Conservation (phyloP, 352 stramenopile species). For the Pythium dissimile region DNA sequence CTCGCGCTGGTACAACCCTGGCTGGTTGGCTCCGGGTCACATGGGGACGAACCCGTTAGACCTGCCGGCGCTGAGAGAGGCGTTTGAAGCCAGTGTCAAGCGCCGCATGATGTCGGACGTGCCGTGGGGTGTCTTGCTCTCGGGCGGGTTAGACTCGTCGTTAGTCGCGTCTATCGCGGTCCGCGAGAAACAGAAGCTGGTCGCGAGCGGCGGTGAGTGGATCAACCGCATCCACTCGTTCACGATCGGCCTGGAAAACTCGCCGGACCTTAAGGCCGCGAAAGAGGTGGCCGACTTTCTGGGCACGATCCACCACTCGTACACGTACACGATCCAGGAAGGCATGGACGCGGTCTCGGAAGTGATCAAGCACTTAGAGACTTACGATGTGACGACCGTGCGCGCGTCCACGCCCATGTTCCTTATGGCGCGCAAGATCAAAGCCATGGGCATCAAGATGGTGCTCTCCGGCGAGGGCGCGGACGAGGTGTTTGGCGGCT, state of each 20-base stretch:
- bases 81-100: slow-evolving; percentile 94
- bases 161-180: slow-evolving; percentile 96
- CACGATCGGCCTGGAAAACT: slow-evolving; percentile 96
- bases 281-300: slow-evolving; percentile 97
- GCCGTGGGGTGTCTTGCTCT: slow-evolving; percentile 98
- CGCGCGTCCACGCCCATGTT: slow-evolving; percentile 99
- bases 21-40: slow-evolving; percentile 86
- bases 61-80: slow-evolving; percentile 71
- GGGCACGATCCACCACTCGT: slow-evolving; percentile 97
- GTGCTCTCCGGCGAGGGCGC: slow-evolving; percentile 97
- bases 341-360: slow-evolving; percentile 96
- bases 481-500: slow-evolving; percentile 98
- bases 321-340: slow-evolving; percentile 99
- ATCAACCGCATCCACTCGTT: slow-evolving; percentile 97
- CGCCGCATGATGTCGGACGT: slow-evolving; percentile 99
- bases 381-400: slow-evolving; percentile 98
- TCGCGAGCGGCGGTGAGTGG: slow-evolving; percentile 74
- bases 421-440: slow-evolving; percentile 99
- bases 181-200: slow-evolving; percentile 89
- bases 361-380: slow-evolving; percentile 98
- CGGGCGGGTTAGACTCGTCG: slow-evolving; percentile 97
- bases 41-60: slow-evolving; percentile 64
- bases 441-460: slow-evolving; percentile 99
- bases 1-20: slow-evolving; percentile 93
- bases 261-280: slow-evolving; percentile 94